Evolutionary conservation across 1,284 basidiomycete species (phyloP), one percentile per base, ranked within the genome.

Genomic region (Gymnopus androsaceus): DNA sequence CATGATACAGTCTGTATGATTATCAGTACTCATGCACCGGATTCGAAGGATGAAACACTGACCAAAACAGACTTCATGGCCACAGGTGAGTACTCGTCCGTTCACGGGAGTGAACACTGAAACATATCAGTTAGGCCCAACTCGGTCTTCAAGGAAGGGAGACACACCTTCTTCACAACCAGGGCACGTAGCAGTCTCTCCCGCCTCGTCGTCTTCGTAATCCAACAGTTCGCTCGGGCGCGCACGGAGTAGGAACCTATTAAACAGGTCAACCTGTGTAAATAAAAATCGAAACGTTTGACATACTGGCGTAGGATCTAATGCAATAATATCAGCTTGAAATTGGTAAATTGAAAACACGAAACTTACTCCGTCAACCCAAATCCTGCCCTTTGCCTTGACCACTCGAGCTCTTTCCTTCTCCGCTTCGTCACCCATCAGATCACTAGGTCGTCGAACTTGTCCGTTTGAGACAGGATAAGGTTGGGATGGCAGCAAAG

Each of bases 401-500:
- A 68, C 75, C 2, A 85, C 85, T 15, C 84, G 76, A 2, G 73
- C 78, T 19, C 79, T 66, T 59, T 87, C 85, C 60, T 78, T 83
- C 19, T 82, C 83, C 15, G 67, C 67, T 30, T 80, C 77, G 34
- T 72, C 73, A 4, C 72, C 76, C 25, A 83, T 66, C 6, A 83
- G 61, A 30, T 78, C 58, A 0, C 77, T 77, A 0, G 82, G 81
- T 85, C 83, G 27, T 76, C 78, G 47, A 71, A 77, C 2, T 71
- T 76, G 34, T 77, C 74, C 0, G 75, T 68, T 59, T 77, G 72
- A 23, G 68, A 66, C 74, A 87, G 69, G 50, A 85, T 82, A 5
- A 88, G 77, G 58, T 83, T 71, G 0, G 86, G 86, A 63, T 88
- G 86, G 55, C 82, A 81, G 63, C 84, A 87, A 0, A 86, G 70